Base-by-base conservation (phyloP, 805 yeast species). In the Wickerhamiella musiphila region DNA sequence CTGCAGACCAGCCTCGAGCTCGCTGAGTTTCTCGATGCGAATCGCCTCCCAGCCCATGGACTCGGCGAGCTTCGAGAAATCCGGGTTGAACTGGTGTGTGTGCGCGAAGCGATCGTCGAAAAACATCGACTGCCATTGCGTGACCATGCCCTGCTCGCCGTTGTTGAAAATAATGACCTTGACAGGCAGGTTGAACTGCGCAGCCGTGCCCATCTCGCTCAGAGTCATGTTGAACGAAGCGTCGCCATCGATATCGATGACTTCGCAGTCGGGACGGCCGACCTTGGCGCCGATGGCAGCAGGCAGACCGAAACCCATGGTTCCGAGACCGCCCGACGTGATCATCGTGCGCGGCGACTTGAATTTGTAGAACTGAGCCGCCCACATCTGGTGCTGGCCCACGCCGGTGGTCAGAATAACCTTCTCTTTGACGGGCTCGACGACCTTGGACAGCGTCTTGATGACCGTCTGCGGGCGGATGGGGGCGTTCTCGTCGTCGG, bases 351-450 rank as follows among this genome's bases (percentile, higher is more conserved):
- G 73, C 48, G 98, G 98, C 41, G 68, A 61, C 39, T 73, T 76
- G 94, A 95, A 86, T 32, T 83, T 71, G 72, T 78, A 84, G 58
- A 83, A 84, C 63, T 90, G 98, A 18, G 96, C 96, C 23, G 96
- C 92, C 98, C 98, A 86, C 98, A 86, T 86, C 65, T 86, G 98
- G 67, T 86, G 98, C 66, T 90, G 98, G 39, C 98, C 98, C 33
- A 90, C 96, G 66, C 98, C 98, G 23, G 98, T 90, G 33, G 96
- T 78, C 46, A 86, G 76, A 47, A 84, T 70, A 37, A 81, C 83
- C 46, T 78, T 84, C 50, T 70, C 78, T 46, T 56, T 55, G 41
- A 63, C 64, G 35, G 67, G 65, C 34, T 61, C 68, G 20, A 83
- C 73, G 45, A 83, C 74, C 40, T 70, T 66, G 3, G 90, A 70